A percentile compares a stretch with the other conserved stretches of the same genome.
These are phyloP conservation scores for Podaxis sp. DNA, from an alignment of 768 basidiomycete genomes.

Conservation along the genomic window DNA sequence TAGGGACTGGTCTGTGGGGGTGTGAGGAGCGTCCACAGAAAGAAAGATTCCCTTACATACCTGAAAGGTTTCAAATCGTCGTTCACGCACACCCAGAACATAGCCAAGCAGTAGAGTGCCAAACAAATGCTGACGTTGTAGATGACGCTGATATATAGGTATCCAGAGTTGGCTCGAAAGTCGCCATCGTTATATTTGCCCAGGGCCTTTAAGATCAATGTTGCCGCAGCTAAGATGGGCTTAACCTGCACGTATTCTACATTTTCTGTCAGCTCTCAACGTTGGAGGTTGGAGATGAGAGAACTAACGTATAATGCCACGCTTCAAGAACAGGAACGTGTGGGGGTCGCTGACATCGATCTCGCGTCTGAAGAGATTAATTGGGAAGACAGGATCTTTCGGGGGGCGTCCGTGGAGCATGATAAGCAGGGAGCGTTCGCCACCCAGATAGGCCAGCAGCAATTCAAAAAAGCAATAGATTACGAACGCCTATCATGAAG, in stretches of 20 bases:
- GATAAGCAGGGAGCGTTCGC: slow-evolving; percentile 90
- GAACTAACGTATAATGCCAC: slow-evolving; percentile 84
- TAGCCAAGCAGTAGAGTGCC: slow-evolving; percentile 84
- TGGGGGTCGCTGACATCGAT: slow-evolving; percentile 95
- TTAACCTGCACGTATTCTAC: slow-evolving; percentile 97
- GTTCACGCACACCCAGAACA: slow-evolving; percentile 94
- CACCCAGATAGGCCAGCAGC: slow-evolving; percentile 81
- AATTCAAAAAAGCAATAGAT: slow-evolving; percentile 91
- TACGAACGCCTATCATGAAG: slow-evolving; percentile 68
- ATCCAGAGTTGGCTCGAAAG: slow-evolving; percentile 81
- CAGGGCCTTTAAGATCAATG: slow-evolving; percentile 78
- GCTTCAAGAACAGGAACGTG: slow-evolving; percentile 88
- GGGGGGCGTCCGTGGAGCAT: slow-evolving; percentile 88
- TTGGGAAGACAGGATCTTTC: slow-evolving; percentile 82
- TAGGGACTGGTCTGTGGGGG: slow-evolving; percentile 73
- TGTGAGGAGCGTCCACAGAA: neutral
- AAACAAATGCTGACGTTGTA: slow-evolving; percentile 82
- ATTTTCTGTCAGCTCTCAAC: neutral
- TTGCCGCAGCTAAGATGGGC: slow-evolving; percentile 80
- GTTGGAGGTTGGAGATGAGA: neutral
- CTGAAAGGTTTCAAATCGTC: slow-evolving; percentile 87
- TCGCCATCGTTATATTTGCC: slow-evolving; percentile 90
- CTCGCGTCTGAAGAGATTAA: slow-evolving; percentile 76
- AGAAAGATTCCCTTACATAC: slow-evolving; percentile 32
- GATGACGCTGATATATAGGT: slow-evolving; percentile 84